Evolutionary conservation across 768 basidiomycete genomes (phyloP), one percentile per base, ranked within the genome.

Genomic region (Leccinum barrowsii): DNA sequence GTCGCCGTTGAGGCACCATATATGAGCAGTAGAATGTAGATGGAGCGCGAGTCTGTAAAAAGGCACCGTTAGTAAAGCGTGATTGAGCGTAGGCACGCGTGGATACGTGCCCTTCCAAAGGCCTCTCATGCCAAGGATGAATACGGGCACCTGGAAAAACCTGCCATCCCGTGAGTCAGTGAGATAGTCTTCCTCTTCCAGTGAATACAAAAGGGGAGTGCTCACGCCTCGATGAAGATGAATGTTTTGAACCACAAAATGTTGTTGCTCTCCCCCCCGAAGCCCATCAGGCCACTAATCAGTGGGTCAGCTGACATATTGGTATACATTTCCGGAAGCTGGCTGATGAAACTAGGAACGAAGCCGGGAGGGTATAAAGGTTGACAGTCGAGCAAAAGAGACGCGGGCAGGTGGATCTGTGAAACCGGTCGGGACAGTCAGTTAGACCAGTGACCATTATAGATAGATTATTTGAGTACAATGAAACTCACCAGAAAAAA

Each of bases 1-100:
- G 90, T 94, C 0, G 82, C 78, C 3, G 90, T 87, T 0, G 89
- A 90, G 0, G 90, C 87, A 28, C 80, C 90, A 71, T 94, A 94
- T 28, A 86, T 70, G 8, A 89, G 75, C 13, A 94, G 74, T 32
- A 92, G 76, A 12, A 83, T 74, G 66, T 87, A 89, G 48, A 86
- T 80, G 13, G 72, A 70, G 7, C 71, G 76, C 2, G 78, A 80
- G 56, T 76, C 85, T 87, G 64, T n/a, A 11, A 26, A 10, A 50
- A 44, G 19, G 26, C 17, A 19, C n/a, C 10, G n/a, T 60, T 30
- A 59, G 21, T 34, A 50, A 44, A 19, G 19, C 40, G 49, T 10
- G 13, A n/a, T 10, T 8, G 47, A 11, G n/a, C 15, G 8, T 13
- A 40, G 24, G 56, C n/a, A 7, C 7, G 13, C 4, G 2, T 26